These are phyloP conservation scores for Schizophyllum commune DNA, from an alignment of 1,284 basidiomycete genomes.

Conservation along the genomic window DNA sequence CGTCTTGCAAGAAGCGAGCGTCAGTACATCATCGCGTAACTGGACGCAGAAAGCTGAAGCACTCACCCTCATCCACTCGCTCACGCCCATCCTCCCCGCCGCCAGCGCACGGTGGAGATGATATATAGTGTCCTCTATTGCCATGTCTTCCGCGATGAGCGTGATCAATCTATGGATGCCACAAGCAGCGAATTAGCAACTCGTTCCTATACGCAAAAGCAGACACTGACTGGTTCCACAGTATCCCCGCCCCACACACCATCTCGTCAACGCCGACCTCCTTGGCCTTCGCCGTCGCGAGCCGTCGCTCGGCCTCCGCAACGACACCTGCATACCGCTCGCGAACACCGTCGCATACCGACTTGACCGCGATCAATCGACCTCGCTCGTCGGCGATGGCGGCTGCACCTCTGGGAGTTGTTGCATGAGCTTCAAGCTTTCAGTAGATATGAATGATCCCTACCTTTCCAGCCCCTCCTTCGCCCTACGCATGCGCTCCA, in stretches of 20 bases:
- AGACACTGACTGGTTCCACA: constrained; percentile 83
- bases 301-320: constrained; percentile 53
- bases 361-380: constrained; percentile 89
- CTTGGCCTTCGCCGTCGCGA: constrained; percentile 63
- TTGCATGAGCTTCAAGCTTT: too few species aligned
- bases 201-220: constrained; percentile 9
- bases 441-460: too few species aligned
- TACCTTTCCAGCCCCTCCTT: constrained; percentile 58
- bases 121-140: constrained; percentile 97
- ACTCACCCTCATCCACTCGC: constrained; percentile 82
- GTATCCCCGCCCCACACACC: constrained; percentile 90
- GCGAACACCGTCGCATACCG: constrained; percentile 82
- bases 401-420: constrained; percentile 73
- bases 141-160: constrained; percentile 96
- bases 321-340: constrained; percentile 52
- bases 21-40: constrained; percentile 11
- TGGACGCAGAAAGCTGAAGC: constrained; percentile 9
- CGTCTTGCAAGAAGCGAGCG: constrained; percentile 43
- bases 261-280: constrained; percentile 89
- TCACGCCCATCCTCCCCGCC: constrained; percentile 85
- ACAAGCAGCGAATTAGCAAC: constrained; percentile 3
- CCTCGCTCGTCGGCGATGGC: constrained; percentile 95
- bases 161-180: constrained; percentile 70
- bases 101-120: constrained; percentile 93
- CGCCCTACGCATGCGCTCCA: constrained; percentile 71